phyloP scores from a whole-genome alignment of 352 stramenopile genomes.

The Phytopythium mirpurense region DNA sequence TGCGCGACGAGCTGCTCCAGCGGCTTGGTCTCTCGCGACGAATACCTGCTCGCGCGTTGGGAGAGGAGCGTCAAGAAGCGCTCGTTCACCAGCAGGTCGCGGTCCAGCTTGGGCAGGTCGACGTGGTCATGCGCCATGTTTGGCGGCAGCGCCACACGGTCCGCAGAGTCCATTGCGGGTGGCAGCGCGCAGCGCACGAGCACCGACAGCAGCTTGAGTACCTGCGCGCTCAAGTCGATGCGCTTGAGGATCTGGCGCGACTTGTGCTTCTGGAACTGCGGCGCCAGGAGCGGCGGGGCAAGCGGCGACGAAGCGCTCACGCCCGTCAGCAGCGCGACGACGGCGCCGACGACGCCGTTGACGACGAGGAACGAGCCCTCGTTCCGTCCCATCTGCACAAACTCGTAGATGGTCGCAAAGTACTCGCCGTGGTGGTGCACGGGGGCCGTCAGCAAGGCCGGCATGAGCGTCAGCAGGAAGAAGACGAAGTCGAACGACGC shows the following conservation, averaged over 20 bases:
- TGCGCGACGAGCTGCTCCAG: constrained; percentile 75
- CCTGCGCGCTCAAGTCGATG: constrained; percentile 63
- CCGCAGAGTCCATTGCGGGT: constrained; percentile 58
- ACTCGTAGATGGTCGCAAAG: constrained; percentile 69
- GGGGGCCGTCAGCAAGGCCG: constrained; percentile 57
- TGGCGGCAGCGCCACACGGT: constrained; percentile 33
- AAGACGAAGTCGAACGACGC: constrained; percentile 82
- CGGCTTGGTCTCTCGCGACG: constrained; percentile 65
- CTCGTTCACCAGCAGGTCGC: constrained; percentile 66
- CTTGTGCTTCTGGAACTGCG: constrained; percentile 68
- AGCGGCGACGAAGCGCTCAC: constrained; percentile 18
- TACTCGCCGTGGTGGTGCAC: constrained; percentile 67
- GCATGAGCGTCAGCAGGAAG: constrained; percentile 74
- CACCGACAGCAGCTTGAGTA: constrained; percentile 71
- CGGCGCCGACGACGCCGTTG: constrained; percentile 74
- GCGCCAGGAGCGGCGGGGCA: constrained; percentile 56
- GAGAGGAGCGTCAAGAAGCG: constrained; percentile 73
- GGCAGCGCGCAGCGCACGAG: constrained; percentile 66
- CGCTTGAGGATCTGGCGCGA: constrained; percentile 69
- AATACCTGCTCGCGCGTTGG: constrained; percentile 68
- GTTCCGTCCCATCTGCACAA: constrained; percentile 76
- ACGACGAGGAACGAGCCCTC: constrained; percentile 80
- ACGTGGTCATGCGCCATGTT: constrained; percentile 74
- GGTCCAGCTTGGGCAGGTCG: constrained; percentile 48
- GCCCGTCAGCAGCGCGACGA: constrained; percentile 63